Evolutionary conservation across 257 asterid genomes (phyloP), one percentile per base, ranked within the genome.

Genomic region (Cruciata laevipes): DNA sequence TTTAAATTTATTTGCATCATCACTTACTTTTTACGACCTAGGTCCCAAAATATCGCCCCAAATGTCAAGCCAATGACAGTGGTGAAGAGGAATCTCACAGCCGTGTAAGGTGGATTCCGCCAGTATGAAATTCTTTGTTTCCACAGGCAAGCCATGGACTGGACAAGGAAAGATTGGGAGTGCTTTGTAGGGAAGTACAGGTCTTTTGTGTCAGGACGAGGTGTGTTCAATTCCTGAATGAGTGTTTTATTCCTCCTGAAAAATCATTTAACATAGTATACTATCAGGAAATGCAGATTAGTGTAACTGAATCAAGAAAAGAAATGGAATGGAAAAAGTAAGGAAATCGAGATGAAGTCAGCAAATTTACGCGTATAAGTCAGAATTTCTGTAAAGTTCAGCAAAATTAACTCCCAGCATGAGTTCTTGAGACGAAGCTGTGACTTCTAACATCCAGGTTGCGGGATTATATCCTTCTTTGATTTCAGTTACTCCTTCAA

Each of bases 111-210:
- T 20, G 93, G 78, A 59, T 92, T 89, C 16, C 91, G 85, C 98
- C 97, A 89, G 76, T 89, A 92, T 2, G 97, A 87, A 84, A 85
- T 78, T 75, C 84, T 84, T 69, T 85, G 95, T 74, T 89, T 91
- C 96, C 95, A 87, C 21, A 89, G 76, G 76, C 98, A 91, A 71
- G 98, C 98, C 67, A 80, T 55, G 70, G 83, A 85, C 72, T 91
- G 98, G 67, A 66, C 71, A 49, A 74, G 67, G 76, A 85, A 84
- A 20, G 90, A 49, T 57, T 87, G 98, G 0, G 96, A 87, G 68
- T 78, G 89, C 65, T 83, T 65, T 7, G 87, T 76, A 0, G 85
- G 75, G 63, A 81, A 91, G 60, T 71, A 66, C 25, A 91, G 76
- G 55, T 89, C 96, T 21, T 81, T 73, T 25, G 89, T 76, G 73